These are phyloP conservation scores for Solanum microdontum DNA, from an alignment of 257 asterid species.

Conservation along the genomic window DNA sequence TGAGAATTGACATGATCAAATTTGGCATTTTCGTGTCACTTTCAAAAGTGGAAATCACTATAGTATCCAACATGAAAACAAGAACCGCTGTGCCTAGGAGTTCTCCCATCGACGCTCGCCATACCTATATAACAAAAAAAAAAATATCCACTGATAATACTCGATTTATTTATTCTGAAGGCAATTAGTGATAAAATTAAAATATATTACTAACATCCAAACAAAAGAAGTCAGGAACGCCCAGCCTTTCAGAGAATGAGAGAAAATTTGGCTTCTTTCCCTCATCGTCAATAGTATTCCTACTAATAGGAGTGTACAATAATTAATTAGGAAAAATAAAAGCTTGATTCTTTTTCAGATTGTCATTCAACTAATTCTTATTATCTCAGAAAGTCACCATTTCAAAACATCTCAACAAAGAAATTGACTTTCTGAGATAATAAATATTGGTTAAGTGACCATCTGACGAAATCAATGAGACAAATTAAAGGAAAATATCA, in stretches of 20 bases:
- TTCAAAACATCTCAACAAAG: not conserved
- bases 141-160: not conserved
- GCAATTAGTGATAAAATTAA: not conserved
- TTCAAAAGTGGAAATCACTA: constrained; percentile 50
- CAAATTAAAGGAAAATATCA: not conserved
- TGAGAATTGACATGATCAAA: constrained; percentile 36
- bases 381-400: not conserved
- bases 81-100: constrained; percentile 53
- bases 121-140: constrained; percentile 23
- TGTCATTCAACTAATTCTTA: not conserved
- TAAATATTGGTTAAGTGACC: not conserved
- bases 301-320: not conserved
- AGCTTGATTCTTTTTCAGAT: not conserved
- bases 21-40: constrained; percentile 46
- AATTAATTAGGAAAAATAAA: not conserved
- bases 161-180: not conserved
- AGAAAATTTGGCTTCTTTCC: constrained; percentile 13
- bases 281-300: not conserved
- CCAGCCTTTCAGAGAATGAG: constrained; percentile 30
- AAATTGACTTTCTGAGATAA: not conserved
- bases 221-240: constrained; percentile 33
- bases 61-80: constrained; percentile 58
- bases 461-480: no score
- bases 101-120: constrained; percentile 75
- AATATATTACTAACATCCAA: constrained; percentile 25